These are phyloP conservation scores for Candida cerambycidarum DNA, from an alignment of 805 yeast genomes.

Conservation along the genomic window DNA sequence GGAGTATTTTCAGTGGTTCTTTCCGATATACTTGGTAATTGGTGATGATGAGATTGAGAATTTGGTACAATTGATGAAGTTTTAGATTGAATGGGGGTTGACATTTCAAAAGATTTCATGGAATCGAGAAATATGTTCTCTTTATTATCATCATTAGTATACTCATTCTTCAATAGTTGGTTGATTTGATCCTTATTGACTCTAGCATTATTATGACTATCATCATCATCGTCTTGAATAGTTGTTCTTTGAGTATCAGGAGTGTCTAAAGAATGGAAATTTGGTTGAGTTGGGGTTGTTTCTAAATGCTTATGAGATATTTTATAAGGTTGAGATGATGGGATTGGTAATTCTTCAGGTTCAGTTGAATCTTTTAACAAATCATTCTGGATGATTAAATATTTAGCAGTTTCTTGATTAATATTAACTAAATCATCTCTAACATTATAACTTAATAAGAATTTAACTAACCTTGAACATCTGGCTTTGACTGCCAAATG, in stretches of 20 bases:
- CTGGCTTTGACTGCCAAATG: slow-evolving; percentile 76
- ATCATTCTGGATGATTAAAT: slow-evolving; percentile 42
- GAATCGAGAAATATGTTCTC: slow-evolving; percentile 46
- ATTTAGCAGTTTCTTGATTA: slow-evolving; percentile 44
- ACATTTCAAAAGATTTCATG: slow-evolving; percentile 25
- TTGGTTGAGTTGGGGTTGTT: slow-evolving; percentile 25
- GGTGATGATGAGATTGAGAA: slow-evolving; percentile 18
- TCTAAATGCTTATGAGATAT: slow-evolving; percentile 6
- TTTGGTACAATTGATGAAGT: slow-evolving; percentile 12
- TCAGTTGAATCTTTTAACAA: slow-evolving; percentile 17
- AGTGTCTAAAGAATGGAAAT: slow-evolving; percentile 27
- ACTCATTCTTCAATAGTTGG: slow-evolving; percentile 16
- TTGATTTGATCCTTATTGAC: slow-evolving; percentile 37
- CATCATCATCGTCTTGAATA: slow-evolving; percentile 38
- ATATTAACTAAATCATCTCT: slow-evolving; percentile 48
- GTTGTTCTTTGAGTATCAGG: slow-evolving; percentile 49
- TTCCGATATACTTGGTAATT: slow-evolving; percentile 34
- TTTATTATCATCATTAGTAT: slow-evolving; percentile 39
- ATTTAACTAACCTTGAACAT: slow-evolving; percentile 69
- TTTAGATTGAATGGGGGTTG: slow-evolving; percentile 30
- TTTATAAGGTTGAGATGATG: background rate
- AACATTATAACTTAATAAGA: slow-evolving; percentile 84
- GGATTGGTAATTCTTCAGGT: slow-evolving; percentile 6
- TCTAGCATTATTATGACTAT: slow-evolving; percentile 23
- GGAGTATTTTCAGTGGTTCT: slow-evolving; percentile 31